Evolutionary conservation across 768 basidiomycete genomes (phyloP), one percentile per base, ranked within the genome.

Genomic region (Mycena floridula): DNA sequence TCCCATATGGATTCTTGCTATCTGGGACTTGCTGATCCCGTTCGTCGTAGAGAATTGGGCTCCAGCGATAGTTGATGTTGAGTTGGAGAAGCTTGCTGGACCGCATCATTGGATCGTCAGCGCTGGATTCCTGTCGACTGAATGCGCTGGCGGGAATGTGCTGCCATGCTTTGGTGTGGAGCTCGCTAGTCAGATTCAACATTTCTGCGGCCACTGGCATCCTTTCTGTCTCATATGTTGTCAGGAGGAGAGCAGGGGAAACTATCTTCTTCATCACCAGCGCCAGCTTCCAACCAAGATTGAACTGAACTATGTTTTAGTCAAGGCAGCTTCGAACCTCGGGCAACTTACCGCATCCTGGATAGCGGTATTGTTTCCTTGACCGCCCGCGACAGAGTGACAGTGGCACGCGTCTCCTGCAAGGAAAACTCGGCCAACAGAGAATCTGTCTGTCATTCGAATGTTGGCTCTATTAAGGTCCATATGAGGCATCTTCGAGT

Each of bases 391-490:
- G 78, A 43, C 9, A 27, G n/a, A 60, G 2, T 40, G 66, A 18
- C 58, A 53, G 35, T 73, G 72, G 1, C 69, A 72, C 77, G 62
- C 65, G 46, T 73, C 77, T 51, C 76, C 77, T 21, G 58, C 67
- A 15, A 77, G 40, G 46, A 76, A 77, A 12, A 68, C 70, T 16
- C 72, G 61, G 1, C 72, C 73, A 4, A 50, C 45, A n/a, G 58
- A 50, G 50, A 76, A 69, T 18, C 54, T 63, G 36, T 74, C 51
- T 0, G 66, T 68, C 71, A 76, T 72, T 8, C 76, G 63, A 23
- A 76, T 65, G 52, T 74, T 75, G 1, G 73, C 65, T 23, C 76
- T 70, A n/a, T n/a, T n/a, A n/a, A n/a, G n/a, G n/a, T n/a, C n/a
- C n/a, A n/a, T n/a, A n/a, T n/a, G n/a, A n/a, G n/a, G n/a, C n/a